These are phyloP conservation scores for Picochlorum sp. DNA, from an alignment of 139 green algal species.

Conservation along the genomic window DNA sequence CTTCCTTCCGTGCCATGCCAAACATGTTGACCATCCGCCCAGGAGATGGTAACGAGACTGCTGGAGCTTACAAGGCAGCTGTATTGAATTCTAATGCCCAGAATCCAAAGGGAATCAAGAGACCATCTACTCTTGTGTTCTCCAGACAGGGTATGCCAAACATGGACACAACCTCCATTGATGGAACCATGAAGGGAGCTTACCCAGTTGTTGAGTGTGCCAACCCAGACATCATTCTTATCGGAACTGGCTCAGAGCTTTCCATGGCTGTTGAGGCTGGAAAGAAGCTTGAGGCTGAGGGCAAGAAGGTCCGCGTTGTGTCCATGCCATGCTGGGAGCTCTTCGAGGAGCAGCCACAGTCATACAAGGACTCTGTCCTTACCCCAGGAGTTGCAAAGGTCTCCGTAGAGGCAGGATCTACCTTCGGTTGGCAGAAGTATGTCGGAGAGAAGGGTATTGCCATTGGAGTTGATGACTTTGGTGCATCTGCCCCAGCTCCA, in stretches of 20 bases:
- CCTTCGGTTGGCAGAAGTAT: conserved; percentile 90
- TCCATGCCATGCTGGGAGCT: conserved; percentile 95
- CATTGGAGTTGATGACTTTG: conserved; percentile 90
- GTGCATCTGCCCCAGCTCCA: conserved; percentile 68
- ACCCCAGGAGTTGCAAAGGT: conserved; percentile 37
- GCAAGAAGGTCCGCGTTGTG: conserved; percentile 87
- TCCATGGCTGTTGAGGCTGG: conserved; percentile 74
- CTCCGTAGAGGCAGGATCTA: conserved; percentile 84
- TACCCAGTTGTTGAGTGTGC: conserved; percentile 74
- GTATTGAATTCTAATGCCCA: conserved; percentile 42
- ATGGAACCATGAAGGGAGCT: conserved; percentile 76
- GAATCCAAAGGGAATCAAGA: conserved; percentile 45
- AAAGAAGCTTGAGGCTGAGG: conserved; percentile 67
- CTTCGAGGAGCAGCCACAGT: conserved; percentile 83
- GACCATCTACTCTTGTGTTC: conserved; percentile 82
- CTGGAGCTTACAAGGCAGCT: conserved; percentile 82
- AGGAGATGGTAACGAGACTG: conserved; percentile 92
- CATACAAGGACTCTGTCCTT: conserved; percentile 58
- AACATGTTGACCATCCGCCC: conserved; percentile 94
- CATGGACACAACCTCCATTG: conserved; percentile 67
- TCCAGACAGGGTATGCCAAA: conserved; percentile 96
- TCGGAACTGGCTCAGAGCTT: conserved; percentile 91
- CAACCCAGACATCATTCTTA: conserved; percentile 86
- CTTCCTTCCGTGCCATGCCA: conserved; percentile 96
- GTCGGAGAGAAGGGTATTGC: conserved; percentile 59